These are phyloP conservation scores for Sordaria brevicollis DNA, from an alignment of 495 filamentous ascomycete genomes.

Conservation along the genomic window DNA sequence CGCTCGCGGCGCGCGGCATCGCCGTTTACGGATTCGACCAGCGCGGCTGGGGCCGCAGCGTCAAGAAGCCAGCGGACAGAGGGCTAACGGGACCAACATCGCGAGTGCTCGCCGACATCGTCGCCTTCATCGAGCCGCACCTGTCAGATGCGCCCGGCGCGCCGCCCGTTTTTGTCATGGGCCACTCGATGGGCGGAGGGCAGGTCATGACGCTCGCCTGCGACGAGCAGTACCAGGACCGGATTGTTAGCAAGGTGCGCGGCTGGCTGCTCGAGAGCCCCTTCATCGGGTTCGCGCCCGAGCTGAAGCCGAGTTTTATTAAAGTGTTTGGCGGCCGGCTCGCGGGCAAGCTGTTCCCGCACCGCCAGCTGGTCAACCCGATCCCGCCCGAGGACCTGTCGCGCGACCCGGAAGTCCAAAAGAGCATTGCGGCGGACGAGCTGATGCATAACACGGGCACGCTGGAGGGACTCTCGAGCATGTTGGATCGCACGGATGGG, in stretches of 20 bases:
- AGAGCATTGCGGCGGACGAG: conserved; percentile 47
- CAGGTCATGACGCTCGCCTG: conserved; percentile 46
- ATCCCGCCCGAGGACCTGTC: conserved; percentile 49
- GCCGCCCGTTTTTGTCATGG: conserved; percentile 70
- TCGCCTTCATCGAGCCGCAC: conserved; percentile 48
- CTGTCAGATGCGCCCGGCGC: conserved; percentile 12
- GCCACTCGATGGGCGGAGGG: conserved; percentile 74
- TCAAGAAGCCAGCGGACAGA: conserved; percentile 35
- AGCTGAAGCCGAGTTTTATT: conserved; percentile 45
- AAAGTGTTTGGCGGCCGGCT: conserved; percentile 51
- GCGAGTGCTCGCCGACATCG: conserved; percentile 66
- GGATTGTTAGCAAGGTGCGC: conserved; percentile 34
- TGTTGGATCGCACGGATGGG: conserved; percentile 57
- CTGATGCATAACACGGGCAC: conserved; percentile 74
- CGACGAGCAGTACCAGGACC: conserved; percentile 31
- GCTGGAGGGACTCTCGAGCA: conserved; percentile 57
- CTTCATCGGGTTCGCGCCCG: conserved; percentile 56
- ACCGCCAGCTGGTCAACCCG: conserved; percentile 43
- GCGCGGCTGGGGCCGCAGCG: conserved; percentile 53
- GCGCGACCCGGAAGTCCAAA: conserved; percentile 49
- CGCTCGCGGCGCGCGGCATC: conserved; percentile 60
- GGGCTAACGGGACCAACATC: conserved; percentile 63
- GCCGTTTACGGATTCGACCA: conserved; percentile 70
- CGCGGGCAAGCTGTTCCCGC: conserved; percentile 54
- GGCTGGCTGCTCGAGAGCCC: conserved; percentile 62